These are phyloP conservation scores for Gastrolobium villosum DNA, from an alignment of 306 rosid species.

Conservation along the genomic window DNA sequence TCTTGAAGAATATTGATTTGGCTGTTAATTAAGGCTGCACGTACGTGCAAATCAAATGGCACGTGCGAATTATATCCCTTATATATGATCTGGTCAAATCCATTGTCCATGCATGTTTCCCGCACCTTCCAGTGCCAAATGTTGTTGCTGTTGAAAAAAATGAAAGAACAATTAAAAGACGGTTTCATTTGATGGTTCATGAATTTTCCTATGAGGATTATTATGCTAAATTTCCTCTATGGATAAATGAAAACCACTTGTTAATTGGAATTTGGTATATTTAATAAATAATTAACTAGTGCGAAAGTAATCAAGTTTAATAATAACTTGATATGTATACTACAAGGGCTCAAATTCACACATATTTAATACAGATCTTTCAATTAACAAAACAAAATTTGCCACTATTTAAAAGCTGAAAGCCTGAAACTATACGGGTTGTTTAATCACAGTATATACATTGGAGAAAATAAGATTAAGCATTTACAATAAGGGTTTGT, in stretches of 20 bases:
- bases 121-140: constrained; percentile 65
- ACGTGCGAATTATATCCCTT: constrained; percentile 56
- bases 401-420: constrained; percentile 2
- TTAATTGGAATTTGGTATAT: background rate
- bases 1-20: constrained; percentile 56
- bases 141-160: constrained; percentile 59
- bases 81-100: constrained; percentile 49
- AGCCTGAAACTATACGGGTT: background rate
- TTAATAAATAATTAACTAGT: constrained; percentile 4
- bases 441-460: background rate
- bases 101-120: constrained; percentile 70
- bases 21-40: constrained; percentile 68
- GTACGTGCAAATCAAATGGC: constrained; percentile 59
- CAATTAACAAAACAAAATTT: background rate
- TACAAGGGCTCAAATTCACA: background rate
- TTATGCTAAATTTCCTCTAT: background rate
- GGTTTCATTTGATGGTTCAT: background rate
- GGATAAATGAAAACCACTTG: background rate
- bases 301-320: background rate
- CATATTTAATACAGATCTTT: background rate
- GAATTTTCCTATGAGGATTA: background rate
- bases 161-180: background rate
- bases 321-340: background rate
- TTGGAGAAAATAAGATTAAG: background rate
- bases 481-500: constrained; percentile 8